Evolutionary conservation across 805 yeast genomes (phyloP), one percentile per base, ranked within the genome.

Genomic region (Teunomyces kruisii): DNA sequence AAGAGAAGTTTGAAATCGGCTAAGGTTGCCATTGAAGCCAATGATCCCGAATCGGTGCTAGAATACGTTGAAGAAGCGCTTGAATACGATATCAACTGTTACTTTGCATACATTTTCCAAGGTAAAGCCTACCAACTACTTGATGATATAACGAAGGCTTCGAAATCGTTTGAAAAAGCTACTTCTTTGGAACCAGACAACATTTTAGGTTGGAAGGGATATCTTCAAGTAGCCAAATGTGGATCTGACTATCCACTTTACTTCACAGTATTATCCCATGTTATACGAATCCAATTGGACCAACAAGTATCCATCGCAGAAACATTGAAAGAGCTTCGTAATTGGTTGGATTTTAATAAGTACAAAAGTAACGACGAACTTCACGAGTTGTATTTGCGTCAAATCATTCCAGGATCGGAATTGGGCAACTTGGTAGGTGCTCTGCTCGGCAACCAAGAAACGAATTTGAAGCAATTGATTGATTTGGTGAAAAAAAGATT

Each of bases 191-290:
- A 80, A 24, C 75, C 79, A 0, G 68, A 69, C 1, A 79, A 83
- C 41, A 51, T 81, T 1, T 61, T 78, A 19, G 95, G 90, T 0
- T 91, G 94, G 95, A 88, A 87, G 56, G 98, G 98, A 1, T 72
- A 84, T 47, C 65, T 81, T 47, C 75, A 79, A 39, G 61, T 80
- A 0, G 70, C 66, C 9, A 64, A 66, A 44, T 54, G 63, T 9
- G 52, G 54, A 27, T 59, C 68, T 3, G 75, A 79, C 43, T 68
- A 66, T 50, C 55, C 59, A 3, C 45, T 62, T 2, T 83, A 77
- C 59, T 83, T 85, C 54, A 54, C 61, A 0, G 69, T 78, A 5
- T 57, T 79, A 44, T 71, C 77, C 2, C 64, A 68, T 3, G 75
- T 76, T 48, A 67, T 80, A 17, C 64, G 70, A 14, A 52, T 73